phyloP scores from a whole-genome alignment of 2,329 filamentous ascomycete species.

The Colletotrichum musae region DNA sequence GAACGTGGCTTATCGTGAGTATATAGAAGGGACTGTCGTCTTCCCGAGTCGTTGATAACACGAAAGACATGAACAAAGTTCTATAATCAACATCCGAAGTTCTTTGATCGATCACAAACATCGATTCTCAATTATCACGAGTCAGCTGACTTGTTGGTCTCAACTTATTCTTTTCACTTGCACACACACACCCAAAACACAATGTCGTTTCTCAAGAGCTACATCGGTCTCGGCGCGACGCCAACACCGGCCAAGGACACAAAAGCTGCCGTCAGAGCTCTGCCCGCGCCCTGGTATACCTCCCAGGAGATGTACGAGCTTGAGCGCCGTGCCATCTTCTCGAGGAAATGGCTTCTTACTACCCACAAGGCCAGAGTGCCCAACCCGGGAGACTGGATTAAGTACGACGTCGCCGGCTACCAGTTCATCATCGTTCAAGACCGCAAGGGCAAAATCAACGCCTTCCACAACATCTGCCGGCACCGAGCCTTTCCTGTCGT shows the following conservation, averaged over 20 bases:
- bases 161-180: neutral
- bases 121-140: neutral
- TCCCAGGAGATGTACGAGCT: slow-evolving; percentile 70
- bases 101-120: neutral
- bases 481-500: slow-evolving; percentile 74
- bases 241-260: slow-evolving; percentile 43
- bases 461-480: slow-evolving; percentile 75
- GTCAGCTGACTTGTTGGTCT: neutral
- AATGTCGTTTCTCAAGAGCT: slow-evolving; percentile 53
- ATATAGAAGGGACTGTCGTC: slow-evolving; percentile 40
- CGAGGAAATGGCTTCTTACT: slow-evolving; percentile 68
- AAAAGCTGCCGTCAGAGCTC: slow-evolving; percentile 52
- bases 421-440: slow-evolving; percentile 68
- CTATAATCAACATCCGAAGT: neutral
- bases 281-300: slow-evolving; percentile 67
- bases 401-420: slow-evolving; percentile 69
- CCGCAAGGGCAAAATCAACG: slow-evolving; percentile 66
- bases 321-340: slow-evolving; percentile 70
- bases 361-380: slow-evolving; percentile 66
- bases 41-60: slow-evolving; percentile 10
- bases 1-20: slow-evolving; percentile 29
- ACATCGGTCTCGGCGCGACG: slow-evolving; percentile 54
- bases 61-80: neutral
- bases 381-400: slow-evolving; percentile 70
- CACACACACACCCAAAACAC: slow-evolving; percentile 25